Percentiles rank a stretch among this genome's conserved stretches.
Evolutionary conservation across 2,329 filamentous ascomycete species (phyloP).

Genomic region (Trichophaea hybrida): DNA sequence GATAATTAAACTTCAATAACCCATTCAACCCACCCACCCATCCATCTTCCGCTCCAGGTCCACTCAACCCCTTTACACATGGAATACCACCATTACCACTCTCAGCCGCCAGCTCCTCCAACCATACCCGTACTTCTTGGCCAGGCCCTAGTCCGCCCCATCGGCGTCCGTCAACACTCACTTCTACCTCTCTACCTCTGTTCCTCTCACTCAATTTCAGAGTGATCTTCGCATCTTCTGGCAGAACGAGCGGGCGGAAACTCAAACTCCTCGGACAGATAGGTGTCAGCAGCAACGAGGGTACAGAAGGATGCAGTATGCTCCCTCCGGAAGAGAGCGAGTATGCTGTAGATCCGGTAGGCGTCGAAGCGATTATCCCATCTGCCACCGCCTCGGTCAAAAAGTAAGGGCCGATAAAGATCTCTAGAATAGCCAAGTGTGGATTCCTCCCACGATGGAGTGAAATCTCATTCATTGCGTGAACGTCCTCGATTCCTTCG

Average conservation of each 20-base stretch:
- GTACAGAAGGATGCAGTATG: constrained; percentile 87
- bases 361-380: constrained; percentile 85
- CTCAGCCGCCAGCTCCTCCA: constrained; percentile 54
- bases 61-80: constrained; percentile 47
- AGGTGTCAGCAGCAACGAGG: constrained; percentile 75
- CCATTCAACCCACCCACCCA: constrained; percentile 95
- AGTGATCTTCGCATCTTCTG: constrained; percentile 69
- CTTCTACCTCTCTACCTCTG: constrained; percentile 58
- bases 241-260: constrained; percentile 81
- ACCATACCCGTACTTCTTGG: constrained; percentile 76
- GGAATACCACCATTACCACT: constrained; percentile 59
- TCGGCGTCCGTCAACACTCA: constrained; percentile 60
- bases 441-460: constrained; percentile 82
- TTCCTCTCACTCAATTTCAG: constrained; percentile 71
- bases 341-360: constrained; percentile 91
- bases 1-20: constrained; percentile 91
- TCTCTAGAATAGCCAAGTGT: constrained; percentile 80
- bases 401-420: constrained; percentile 77
- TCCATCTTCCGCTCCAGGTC: constrained; percentile 46
- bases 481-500: constrained; percentile 19
- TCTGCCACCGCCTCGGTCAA: constrained; percentile 90
- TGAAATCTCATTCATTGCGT: constrained; percentile 85
- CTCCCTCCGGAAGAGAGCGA: constrained; percentile 82
- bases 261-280: constrained; percentile 86
- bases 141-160: constrained; percentile 55